Percentiles rank a stretch among this genome's conserved stretches.
Conservation (phyloP, 768 basidiomycete genomes). For the Leccinum subgranulosum region DNA sequence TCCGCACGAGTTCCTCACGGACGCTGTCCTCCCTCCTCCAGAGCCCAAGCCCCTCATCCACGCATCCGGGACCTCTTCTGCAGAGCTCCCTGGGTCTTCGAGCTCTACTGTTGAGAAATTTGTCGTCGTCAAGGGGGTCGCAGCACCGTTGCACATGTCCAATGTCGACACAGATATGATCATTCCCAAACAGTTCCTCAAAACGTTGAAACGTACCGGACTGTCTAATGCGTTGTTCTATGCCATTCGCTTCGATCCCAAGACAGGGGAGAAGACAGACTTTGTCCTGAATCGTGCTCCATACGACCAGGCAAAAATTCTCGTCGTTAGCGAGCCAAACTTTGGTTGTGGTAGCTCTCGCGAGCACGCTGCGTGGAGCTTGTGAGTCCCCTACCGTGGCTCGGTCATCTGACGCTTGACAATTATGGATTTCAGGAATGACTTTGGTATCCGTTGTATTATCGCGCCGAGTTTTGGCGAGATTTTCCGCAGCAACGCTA, state of each 20-base stretch:
- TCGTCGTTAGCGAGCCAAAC: constrained; percentile 83
- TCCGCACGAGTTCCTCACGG: constrained; percentile 75
- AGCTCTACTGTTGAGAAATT: constrained; percentile 60
- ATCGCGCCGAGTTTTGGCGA: constrained; percentile 90
- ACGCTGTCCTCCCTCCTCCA: constrained; percentile 57
- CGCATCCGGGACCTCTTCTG: constrained; percentile 29
- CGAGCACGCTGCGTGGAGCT: constrained; percentile 87
- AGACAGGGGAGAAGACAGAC: constrained; percentile 77
- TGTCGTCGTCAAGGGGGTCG: constrained; percentile 65
- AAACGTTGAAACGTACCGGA: constrained; percentile 87
- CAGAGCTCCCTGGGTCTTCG: constrained; percentile 39
- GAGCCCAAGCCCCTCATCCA: constrained; percentile 40
- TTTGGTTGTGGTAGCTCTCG: constrained; percentile 91
- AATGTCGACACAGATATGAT: constrained; percentile 95
- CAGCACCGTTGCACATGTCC: constrained; percentile 76
- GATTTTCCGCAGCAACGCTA: constrained; percentile 84
- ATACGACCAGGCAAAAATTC: constrained; percentile 70
- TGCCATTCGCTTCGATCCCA: constrained; percentile 72
- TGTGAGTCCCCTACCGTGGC: constrained; percentile 44
- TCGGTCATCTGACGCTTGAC: not conserved
- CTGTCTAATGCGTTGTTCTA: constrained; percentile 81
- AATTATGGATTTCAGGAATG: constrained; percentile 47
- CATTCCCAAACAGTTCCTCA: constrained; percentile 92
- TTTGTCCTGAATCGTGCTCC: constrained; percentile 83
- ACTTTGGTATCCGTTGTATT: constrained; percentile 87